phyloP scores from a whole-genome alignment of 345 rosid genomes.

The Kernera saxatilis region DNA sequence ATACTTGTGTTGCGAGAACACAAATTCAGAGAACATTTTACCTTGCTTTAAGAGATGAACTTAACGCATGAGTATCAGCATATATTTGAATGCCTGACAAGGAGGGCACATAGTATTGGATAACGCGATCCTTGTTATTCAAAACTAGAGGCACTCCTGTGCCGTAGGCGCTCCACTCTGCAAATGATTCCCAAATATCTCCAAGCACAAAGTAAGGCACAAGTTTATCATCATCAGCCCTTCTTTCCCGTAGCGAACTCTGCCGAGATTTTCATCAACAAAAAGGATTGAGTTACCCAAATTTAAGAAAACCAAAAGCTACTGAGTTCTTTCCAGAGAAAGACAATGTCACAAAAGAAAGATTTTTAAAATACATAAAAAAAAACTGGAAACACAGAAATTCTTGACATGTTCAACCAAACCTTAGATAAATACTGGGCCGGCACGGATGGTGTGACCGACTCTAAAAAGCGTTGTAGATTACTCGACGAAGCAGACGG shows the following conservation, averaged over 20 bases:
- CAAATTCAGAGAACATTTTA: background rate
- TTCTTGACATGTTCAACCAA: background rate
- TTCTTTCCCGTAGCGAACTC: constrained; percentile 39
- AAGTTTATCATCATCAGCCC: constrained; percentile 23
- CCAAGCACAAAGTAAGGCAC: constrained; percentile 57
- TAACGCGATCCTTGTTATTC: constrained; percentile 41
- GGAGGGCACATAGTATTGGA: constrained; percentile 71
- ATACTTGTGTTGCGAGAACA: background rate
- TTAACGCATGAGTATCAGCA: constrained; percentile 36
- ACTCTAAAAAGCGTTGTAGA: constrained; percentile 45
- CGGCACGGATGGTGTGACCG: constrained; percentile 48
- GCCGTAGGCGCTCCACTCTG: constrained; percentile 82
- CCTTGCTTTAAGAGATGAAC: constrained; percentile 46
- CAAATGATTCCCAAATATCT: constrained; percentile 80
- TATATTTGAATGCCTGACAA: constrained; percentile 67
- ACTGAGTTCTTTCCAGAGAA: background rate
- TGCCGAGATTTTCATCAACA: constrained; percentile 10
- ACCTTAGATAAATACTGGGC: constrained; percentile 55
- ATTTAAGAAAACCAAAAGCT: background rate
- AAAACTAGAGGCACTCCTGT: constrained; percentile 62
- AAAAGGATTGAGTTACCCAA: too few relatives aligned
- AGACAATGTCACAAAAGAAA: background rate
- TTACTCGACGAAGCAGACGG: constrained; percentile 34
- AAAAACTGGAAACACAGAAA: background rate
- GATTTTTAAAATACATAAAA: background rate